Percentiles rank a stretch among this genome's conserved stretches.
phyloP scores from a whole-genome alignment of 2,329 filamentous ascomycete genomes.

The Fusarium sp. region DNA sequence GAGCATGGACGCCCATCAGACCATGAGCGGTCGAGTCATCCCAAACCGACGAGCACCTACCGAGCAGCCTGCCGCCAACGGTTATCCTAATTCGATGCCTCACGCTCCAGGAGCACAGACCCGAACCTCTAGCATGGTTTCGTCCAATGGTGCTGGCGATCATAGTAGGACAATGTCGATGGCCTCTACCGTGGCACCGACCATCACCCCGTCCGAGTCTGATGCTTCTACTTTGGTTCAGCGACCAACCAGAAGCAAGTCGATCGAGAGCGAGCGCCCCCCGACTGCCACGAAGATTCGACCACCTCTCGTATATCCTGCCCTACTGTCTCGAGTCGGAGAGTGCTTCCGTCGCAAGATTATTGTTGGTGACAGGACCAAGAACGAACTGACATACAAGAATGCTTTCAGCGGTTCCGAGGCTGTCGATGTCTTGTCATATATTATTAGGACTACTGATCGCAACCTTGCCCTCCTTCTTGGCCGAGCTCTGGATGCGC shows the following conservation, averaged over 20 bases:
- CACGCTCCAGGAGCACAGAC: conserved; percentile 63
- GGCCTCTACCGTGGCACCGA: conserved; percentile 82
- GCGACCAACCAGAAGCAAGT: conserved; percentile 66
- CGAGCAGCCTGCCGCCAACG: conserved; percentile 51
- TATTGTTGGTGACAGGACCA: conserved; percentile 84
- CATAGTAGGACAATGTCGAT: conserved; percentile 84
- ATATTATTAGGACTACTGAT: conserved; percentile 97
- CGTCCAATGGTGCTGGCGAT: conserved; percentile 58
- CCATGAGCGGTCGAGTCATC: conserved; percentile 91
- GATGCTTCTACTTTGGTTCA: conserved; percentile 60
- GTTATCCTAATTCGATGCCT: conserved; percentile 50
- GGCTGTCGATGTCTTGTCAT: conserved; percentile 92
- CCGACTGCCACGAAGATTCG: conserved; percentile 67
- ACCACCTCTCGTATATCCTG: conserved; percentile 91
- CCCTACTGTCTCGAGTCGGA: conserved; percentile 89
- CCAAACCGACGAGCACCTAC: conserved; percentile 69
- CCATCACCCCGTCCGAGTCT: conserved; percentile 70
- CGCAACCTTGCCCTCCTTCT: conserved; percentile 91
- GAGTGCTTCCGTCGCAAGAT: conserved; percentile 93
- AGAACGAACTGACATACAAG: conserved; percentile 97
- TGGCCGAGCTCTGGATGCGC: conserved; percentile 91
- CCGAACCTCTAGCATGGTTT: conserved; percentile 69
- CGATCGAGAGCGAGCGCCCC: conserved; percentile 64
- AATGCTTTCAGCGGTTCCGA: conserved; percentile 96
- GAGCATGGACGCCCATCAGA: conserved; percentile 84